Base-by-base conservation (phyloP, 192 early-diverging fungal species). In the Lobosporangium transversale region DNA sequence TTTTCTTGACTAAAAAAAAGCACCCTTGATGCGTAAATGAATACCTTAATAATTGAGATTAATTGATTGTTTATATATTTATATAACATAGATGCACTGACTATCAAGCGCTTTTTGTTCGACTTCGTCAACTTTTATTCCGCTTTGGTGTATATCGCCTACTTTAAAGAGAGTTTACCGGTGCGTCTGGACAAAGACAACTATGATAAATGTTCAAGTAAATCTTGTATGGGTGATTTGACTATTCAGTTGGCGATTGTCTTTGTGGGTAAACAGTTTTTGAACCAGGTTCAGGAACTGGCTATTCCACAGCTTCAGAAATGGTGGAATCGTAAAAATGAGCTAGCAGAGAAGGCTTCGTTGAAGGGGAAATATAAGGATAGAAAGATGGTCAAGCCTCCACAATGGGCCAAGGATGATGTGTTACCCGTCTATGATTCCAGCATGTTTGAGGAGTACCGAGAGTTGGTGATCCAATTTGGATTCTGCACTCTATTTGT, bases 401-500 rank as follows among this genome's bases (percentile, higher is more conserved):
- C 82, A n/a, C 82, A 81, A 23, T 84, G 82, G 82, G 70, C 70
- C 40, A 42, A 79, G 36, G 86, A 89, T 54, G 80, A 81, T 32
- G 65, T 68, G 21, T 45, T 87, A 27, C 70, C 80, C 0, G 24
- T 26, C 1, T 84, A 73, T 37, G 60, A 75, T n/a, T 68, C 59
- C 50, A 58, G 58, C 10, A 80, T 80, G 54, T 70, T 70, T 27
- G 53, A 66, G n/a, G 79, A 81, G 51, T 83, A 83, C 49, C 57
- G 70, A 3, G 70, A 80, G 42, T 55, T 85, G 62, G 85, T 90
- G 5, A 68, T 89, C 26, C 87, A 91, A 74, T 91, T 88, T 82
- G 92, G 91, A 11, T 92, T 87, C 75, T 82, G 93, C 47, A 71
- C 83, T 7, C 63, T 93, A 40, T 92, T 93, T 73, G 86, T 87